Evolutionary conservation across 768 basidiomycete genomes (phyloP).

Genomic region (Russula griseocarnosa): DNA sequence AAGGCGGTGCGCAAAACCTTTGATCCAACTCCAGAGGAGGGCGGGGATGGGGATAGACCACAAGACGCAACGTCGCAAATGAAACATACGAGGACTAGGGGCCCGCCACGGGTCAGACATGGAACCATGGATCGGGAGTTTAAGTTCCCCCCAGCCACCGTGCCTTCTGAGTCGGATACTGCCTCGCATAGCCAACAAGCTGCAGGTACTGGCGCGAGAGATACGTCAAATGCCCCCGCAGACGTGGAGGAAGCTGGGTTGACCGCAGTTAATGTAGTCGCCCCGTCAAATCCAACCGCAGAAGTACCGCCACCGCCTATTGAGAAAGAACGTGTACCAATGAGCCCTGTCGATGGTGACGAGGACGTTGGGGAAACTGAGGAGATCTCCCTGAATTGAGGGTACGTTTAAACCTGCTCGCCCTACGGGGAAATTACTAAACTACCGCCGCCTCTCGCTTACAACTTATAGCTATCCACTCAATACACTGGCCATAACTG

Average conservation of each 20-base stretch:
- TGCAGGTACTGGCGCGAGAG: background rate
- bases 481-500: background rate
- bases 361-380: constrained; percentile 79
- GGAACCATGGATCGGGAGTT: constrained; percentile 79
- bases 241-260: constrained; percentile 18
- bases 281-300: constrained; percentile 50
- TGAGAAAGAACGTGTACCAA: constrained; percentile 58
- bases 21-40: constrained; percentile 53
- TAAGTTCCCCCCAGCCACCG: constrained; percentile 51
- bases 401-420: background rate
- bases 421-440: background rate
- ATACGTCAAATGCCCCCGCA: background rate
- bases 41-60: constrained; percentile 37
- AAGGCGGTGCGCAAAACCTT: constrained; percentile 34
- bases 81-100: constrained; percentile 27
- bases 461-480: background rate
- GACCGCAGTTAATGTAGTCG: constrained; percentile 33
- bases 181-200: background rate
- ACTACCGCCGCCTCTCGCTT: background rate
- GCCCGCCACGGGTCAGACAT: constrained; percentile 37
- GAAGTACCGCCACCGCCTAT: constrained; percentile 78
- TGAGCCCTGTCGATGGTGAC: constrained; percentile 49
- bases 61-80: constrained; percentile 28
- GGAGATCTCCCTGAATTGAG: constrained; percentile 48
- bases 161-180: background rate